phyloP scores from a whole-genome alignment of 208 protist species.

The Leishmania arabica region DNA sequence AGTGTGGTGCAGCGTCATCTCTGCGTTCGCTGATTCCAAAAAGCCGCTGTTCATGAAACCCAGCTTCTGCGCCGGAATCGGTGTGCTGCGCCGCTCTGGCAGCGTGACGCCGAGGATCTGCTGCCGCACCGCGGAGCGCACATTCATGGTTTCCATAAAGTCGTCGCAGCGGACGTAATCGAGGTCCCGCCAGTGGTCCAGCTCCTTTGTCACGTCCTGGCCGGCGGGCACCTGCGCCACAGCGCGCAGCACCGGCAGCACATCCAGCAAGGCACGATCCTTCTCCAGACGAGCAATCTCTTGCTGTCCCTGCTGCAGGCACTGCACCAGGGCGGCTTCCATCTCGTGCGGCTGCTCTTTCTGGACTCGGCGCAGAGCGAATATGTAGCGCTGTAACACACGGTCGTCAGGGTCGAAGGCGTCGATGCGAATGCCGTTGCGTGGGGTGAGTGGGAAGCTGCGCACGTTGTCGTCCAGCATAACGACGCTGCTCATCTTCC shows the following conservation, averaged over 20 bases:
- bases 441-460: constrained; percentile 86
- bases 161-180: constrained; percentile 82
- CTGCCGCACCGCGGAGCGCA: constrained; percentile 49
- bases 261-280: constrained; percentile 62
- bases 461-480: constrained; percentile 90
- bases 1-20: constrained; percentile 34
- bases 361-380: constrained; percentile 26
- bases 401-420: constrained; percentile 61
- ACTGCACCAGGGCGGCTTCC: constrained; percentile 23
- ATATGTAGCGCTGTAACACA: constrained; percentile 51
- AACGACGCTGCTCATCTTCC: constrained; percentile 55
- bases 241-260: constrained; percentile 74
- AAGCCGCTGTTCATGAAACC: constrained; percentile 58
- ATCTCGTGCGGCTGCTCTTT: constrained; percentile 30
- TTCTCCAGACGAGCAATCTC: constrained; percentile 49
- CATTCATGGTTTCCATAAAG: constrained; percentile 80
- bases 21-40: constrained; percentile 47
- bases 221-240: constrained; percentile 34
- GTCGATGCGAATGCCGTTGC: constrained; percentile 72
- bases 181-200: constrained; percentile 79
- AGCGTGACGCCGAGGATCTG: constrained; percentile 55
- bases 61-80: constrained; percentile 57
- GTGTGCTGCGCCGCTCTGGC: constrained; percentile 26
- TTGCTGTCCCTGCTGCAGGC: constrained; percentile 37
- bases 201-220: constrained; percentile 58